Percentiles rank a stretch among this genome's conserved stretches.
Evolutionary conservation across 2,329 filamentous ascomycete species (phyloP).

Genomic region (Fusarium anguioides): DNA sequence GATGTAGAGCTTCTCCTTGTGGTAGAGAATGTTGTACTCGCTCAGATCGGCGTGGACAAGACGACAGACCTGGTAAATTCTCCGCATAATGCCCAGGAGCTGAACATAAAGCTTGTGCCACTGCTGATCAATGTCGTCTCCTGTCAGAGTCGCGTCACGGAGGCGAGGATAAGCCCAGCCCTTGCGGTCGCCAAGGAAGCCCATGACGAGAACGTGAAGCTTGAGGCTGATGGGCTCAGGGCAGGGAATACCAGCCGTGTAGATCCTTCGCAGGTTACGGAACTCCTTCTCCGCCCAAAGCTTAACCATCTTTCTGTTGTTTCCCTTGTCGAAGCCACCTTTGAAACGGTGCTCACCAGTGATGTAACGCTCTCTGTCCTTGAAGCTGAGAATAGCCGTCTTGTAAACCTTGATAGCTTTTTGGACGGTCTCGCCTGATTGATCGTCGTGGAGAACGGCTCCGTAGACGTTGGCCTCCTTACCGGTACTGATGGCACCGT

Average conservation of each 20-base stretch:
- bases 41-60: constrained; percentile 96
- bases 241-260: constrained; percentile 86
- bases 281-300: constrained; percentile 99
- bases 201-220: constrained; percentile 96
- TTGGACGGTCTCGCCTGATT: constrained; percentile 68
- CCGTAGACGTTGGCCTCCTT: constrained; percentile 99
- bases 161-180: constrained; percentile 90
- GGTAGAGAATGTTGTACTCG: constrained; percentile 97
- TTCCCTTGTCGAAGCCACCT: constrained; percentile 90
- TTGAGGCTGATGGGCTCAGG: constrained; percentile 90
- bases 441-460: constrained; percentile 73
- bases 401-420: constrained; percentile 99
- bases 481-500: constrained; percentile 94
- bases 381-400: constrained; percentile 96
- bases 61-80: constrained; percentile 90
- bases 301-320: constrained; percentile 97
- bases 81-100: constrained; percentile 87
- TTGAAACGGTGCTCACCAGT: constrained; percentile 94
- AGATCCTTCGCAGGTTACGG: constrained; percentile 87
- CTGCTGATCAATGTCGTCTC: constrained; percentile 73
- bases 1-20: constrained; percentile 84
- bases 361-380: constrained; percentile 96
- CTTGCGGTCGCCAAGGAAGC: constrained; percentile 86
- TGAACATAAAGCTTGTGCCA: constrained; percentile 86
- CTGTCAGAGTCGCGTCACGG: constrained; percentile 82